Conservation (phyloP, 257 asterid species). For the Apocynum venetum region DNA sequence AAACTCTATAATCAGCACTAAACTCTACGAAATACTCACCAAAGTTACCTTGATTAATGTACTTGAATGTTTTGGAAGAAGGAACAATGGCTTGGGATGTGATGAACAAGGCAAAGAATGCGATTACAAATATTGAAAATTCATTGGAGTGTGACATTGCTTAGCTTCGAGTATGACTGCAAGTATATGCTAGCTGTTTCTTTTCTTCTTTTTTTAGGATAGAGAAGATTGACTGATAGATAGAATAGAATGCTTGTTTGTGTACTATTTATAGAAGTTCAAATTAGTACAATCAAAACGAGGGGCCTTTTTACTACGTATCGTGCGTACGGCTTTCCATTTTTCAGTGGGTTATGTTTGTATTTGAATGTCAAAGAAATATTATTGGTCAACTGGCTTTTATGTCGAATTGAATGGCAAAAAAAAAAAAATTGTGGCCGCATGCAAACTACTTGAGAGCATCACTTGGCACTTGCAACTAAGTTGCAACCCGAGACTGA, state of each 20-base stretch:
- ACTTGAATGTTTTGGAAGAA: slow-evolving; percentile 21
- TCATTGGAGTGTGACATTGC: slow-evolving; percentile 1
- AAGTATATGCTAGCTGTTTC: too few relatives aligned
- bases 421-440: too few relatives aligned
- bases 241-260: too few relatives aligned
- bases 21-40: slow-evolving; percentile 23
- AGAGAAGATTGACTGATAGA: too few relatives aligned
- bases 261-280: too few relatives aligned
- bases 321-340: background rate
- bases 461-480: too few relatives aligned
- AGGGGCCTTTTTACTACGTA: background rate
- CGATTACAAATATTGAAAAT: background rate
- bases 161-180: too few relatives aligned
- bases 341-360: background rate
- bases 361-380: background rate
- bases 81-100: slow-evolving; percentile 24
- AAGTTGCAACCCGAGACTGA: background rate
- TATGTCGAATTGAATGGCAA: background rate
- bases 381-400: background rate
- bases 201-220: too few relatives aligned
- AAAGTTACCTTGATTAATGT: slow-evolving; percentile 26
- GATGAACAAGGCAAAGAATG: background rate
- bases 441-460: too few relatives aligned
- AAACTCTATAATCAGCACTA: slow-evolving; percentile 11
- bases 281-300: background rate